Conservation (phyloP, 73 alveolate species). For the Effrenium voratum region DNA sequence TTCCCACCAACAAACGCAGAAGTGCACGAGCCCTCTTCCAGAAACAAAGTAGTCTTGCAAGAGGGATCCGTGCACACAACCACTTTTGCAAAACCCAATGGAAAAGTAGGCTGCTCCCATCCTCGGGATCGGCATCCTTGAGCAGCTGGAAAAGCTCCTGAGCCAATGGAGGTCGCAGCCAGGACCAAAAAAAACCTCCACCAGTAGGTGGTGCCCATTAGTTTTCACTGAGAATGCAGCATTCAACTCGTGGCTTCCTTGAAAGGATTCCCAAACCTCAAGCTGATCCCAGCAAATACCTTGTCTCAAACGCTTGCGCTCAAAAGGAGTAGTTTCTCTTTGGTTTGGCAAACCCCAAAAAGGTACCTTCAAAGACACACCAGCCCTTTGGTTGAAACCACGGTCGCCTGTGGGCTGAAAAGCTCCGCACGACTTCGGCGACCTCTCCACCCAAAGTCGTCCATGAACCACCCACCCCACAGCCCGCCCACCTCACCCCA, state of each 20-base stretch:
- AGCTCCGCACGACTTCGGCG: too few species aligned
- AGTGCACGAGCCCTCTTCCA: too few species aligned
- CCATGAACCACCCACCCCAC: background rate
- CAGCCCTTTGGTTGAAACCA: too few species aligned
- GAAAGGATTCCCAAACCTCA: background rate
- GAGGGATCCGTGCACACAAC: too few species aligned
- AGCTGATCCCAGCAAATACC: background rate
- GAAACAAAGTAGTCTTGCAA: too few species aligned
- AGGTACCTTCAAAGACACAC: too few species aligned
- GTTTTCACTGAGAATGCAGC: background rate
- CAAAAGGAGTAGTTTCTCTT: too few species aligned
- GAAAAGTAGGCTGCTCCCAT: background rate
- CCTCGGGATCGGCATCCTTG: constrained; percentile 91
- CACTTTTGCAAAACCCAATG: background rate
- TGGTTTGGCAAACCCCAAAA: too few species aligned
- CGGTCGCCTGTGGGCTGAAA: too few species aligned
- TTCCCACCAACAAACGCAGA: too few species aligned
- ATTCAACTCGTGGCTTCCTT: background rate
- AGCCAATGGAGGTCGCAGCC: background rate
- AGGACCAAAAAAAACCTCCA: background rate
- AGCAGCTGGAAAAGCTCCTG: constrained; percentile 86
- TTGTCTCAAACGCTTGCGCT: too few species aligned
- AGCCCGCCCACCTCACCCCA: background rate
- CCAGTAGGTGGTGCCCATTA: background rate
- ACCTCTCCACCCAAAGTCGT: background rate